Percentiles rank a stretch among this genome's conserved stretches.
Conservation (phyloP, 441 rosid species). For the Corymbia citriodora region DNA sequence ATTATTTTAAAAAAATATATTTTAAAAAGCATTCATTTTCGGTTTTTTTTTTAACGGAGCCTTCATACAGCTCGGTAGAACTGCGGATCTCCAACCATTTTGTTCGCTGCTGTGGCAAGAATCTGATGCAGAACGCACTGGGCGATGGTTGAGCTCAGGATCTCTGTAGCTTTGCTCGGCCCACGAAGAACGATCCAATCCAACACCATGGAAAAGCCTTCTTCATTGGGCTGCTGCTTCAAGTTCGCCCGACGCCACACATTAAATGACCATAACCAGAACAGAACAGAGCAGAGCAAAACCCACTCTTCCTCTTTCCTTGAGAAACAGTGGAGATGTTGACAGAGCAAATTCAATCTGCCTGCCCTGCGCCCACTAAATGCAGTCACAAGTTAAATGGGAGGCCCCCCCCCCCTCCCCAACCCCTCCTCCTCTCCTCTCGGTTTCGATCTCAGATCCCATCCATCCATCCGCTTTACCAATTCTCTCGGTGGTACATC, state of each 20-base stretch:
- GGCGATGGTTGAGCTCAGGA: no score
- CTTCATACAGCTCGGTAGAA: rapidly evolving
- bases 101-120: background rate
- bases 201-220: background rate
- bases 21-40: background rate
- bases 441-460: background rate
- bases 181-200: background rate
- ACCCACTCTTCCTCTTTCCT: no score
- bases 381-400: background rate
- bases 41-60: background rate
- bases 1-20: rapidly evolving
- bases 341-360: background rate
- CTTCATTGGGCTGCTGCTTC: background rate
- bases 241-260: background rate
- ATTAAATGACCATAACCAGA: background rate
- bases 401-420: background rate
- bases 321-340: background rate
- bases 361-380: background rate
- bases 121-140: background rate
- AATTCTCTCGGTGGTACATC: background rate
- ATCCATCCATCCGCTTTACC: background rate
- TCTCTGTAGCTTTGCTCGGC: rapidly evolving
- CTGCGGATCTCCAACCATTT: background rate
- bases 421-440: background rate
- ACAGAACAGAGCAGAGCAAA: background rate